Conservation (phyloP, 805 yeast genomes). For the Barnettozyma vustinii region DNA sequence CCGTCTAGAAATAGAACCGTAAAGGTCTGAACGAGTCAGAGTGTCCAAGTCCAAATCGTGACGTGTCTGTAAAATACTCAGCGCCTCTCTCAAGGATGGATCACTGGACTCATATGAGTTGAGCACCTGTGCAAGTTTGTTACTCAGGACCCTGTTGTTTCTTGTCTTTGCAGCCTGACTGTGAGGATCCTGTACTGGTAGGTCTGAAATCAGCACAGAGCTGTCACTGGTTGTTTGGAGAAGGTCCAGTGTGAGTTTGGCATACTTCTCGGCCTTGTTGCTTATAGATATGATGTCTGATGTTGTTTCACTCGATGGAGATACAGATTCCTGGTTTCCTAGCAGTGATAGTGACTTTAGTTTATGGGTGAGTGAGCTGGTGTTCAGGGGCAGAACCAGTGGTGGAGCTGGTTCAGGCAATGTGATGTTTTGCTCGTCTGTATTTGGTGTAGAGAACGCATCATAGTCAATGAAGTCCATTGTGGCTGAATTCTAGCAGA, state of each 20-base stretch:
- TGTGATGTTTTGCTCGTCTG: not conserved
- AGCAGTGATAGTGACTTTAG: slow-evolving; percentile 33
- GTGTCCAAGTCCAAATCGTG: slow-evolving; percentile 18
- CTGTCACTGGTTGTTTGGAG: slow-evolving; percentile 19
- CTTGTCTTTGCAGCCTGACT: not conserved
- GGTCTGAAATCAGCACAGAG: slow-evolving; percentile 9
- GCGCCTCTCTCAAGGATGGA: slow-evolving; percentile 29
- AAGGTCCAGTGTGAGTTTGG: slow-evolving; percentile 39
- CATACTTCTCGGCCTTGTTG: slow-evolving; percentile 41
- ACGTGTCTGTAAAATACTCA: slow-evolving; percentile 31
- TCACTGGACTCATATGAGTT: slow-evolving; percentile 30
- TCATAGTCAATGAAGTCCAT: slow-evolving; percentile 27
- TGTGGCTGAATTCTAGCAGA: not conserved
- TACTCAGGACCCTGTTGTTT: slow-evolving; percentile 28
- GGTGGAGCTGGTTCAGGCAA: slow-evolving; percentile 37
- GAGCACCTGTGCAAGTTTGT: slow-evolving; percentile 30
- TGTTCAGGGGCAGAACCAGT: slow-evolving; percentile 32
- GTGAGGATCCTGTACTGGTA: slow-evolving; percentile 6
- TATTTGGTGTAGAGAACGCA: slow-evolving; percentile 10
- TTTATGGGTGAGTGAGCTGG: slow-evolving; percentile 28
- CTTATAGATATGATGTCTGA: slow-evolving; percentile 4
- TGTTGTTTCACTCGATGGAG: not conserved
- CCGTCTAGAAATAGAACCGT: slow-evolving; percentile 59
- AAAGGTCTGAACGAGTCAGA: slow-evolving; percentile 30
- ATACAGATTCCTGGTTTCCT: not conserved